These are phyloP conservation scores for Collybia nuda DNA, from an alignment of 768 basidiomycete species.

Conservation along the genomic window DNA sequence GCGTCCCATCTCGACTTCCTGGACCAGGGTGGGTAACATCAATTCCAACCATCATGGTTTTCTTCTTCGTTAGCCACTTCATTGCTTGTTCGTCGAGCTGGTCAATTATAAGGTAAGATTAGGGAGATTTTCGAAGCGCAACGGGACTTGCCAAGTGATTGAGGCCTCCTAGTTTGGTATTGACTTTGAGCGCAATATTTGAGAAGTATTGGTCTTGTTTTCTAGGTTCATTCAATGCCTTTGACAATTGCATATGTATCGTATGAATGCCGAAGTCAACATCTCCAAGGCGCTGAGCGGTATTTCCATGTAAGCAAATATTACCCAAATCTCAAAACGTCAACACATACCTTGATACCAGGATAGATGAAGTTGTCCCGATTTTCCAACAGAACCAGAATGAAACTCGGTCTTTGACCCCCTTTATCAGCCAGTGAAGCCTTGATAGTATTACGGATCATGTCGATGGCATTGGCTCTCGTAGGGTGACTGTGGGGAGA, in stretches of 20 bases:
- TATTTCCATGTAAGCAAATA: neutral
- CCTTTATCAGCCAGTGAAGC: slow-evolving; percentile 17
- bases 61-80: slow-evolving; percentile 62
- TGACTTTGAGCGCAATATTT: slow-evolving; percentile 80
- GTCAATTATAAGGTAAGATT: slow-evolving; percentile 8
- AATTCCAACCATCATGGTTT: slow-evolving; percentile 84
- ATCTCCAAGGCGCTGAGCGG: slow-evolving; percentile 60
- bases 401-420: slow-evolving; percentile 50
- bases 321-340: too few relatives aligned
- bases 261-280: slow-evolving; percentile 74
- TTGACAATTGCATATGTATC: slow-evolving; percentile 66
- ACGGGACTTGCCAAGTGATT: slow-evolving; percentile 55
- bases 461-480: slow-evolving; percentile 33
- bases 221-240: slow-evolving; percentile 51
- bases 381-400: slow-evolving; percentile 69
- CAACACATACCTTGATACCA: slow-evolving; percentile 58
- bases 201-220: slow-evolving; percentile 82
- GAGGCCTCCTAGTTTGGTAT: slow-evolving; percentile 79
- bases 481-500: slow-evolving; percentile 24
- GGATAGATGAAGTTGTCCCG: slow-evolving; percentile 78
- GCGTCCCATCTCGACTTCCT: slow-evolving; percentile 64
- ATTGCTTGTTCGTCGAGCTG: slow-evolving; percentile 55
- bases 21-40: slow-evolving; percentile 84
- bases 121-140: neutral
- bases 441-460: slow-evolving; percentile 42